Conservation (phyloP, 2,329 filamentous ascomycete genomes). For the Aspergillus hortae region DNA sequence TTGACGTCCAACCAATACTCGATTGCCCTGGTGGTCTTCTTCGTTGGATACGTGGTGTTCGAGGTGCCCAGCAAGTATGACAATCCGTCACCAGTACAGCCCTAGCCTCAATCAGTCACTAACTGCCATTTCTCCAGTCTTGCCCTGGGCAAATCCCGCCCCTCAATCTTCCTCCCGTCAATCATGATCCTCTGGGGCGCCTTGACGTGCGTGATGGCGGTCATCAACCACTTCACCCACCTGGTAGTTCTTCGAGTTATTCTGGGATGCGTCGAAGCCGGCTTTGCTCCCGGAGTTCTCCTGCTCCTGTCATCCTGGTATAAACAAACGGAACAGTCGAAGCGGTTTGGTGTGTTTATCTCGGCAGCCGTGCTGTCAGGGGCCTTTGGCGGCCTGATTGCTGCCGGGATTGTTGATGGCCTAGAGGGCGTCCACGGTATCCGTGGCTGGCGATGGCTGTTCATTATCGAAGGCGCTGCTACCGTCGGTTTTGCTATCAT, state of each 20-base stretch:
- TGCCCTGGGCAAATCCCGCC: constrained; percentile 48
- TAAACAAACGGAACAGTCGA: constrained; percentile 55
- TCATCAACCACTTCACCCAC: constrained; percentile 45
- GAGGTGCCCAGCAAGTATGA: constrained; percentile 41
- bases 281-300: constrained; percentile 23
- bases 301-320: constrained; percentile 57
- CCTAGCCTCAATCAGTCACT: neutral
- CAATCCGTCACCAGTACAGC: too few species aligned
- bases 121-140: constrained; percentile 21
- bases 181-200: constrained; percentile 56
- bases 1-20: constrained; percentile 45
- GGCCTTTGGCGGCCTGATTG: constrained; percentile 52
- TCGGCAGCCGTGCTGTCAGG: constrained; percentile 55
- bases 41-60: constrained; percentile 51
- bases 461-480: constrained; percentile 38
- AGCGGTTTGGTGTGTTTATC: constrained; percentile 56
- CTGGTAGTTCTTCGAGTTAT: constrained; percentile 43
- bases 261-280: constrained; percentile 19
- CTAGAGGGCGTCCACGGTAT: constrained; percentile 46
- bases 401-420: constrained; percentile 47
- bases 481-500: neutral
- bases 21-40: constrained; percentile 53
- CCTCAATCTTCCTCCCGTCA: constrained; percentile 48
- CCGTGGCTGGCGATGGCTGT: constrained; percentile 52
- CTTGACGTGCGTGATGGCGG: constrained; percentile 51